Conservation (phyloP, 192 early-diverging fungal species). For the Allomyces arbusculus region DNA sequence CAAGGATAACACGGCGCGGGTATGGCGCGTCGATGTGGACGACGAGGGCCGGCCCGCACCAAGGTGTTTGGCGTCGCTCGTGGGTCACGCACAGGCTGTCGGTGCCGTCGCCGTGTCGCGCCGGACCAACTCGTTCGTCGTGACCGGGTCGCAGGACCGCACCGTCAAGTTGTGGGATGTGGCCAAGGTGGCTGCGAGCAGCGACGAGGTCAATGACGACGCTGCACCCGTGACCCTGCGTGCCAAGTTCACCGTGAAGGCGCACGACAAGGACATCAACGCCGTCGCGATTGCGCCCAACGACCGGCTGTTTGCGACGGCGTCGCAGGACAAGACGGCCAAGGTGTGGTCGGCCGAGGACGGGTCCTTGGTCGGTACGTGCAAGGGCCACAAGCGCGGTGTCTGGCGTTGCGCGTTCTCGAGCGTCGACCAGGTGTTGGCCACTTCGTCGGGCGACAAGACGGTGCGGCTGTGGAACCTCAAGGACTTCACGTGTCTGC, state of each 20-base stretch:
- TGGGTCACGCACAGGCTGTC: slow-evolving; percentile 87
- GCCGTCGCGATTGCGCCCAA: slow-evolving; percentile 74
- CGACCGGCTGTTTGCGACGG: slow-evolving; percentile 79
- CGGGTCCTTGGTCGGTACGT: slow-evolving; percentile 54
- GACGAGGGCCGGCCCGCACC: slow-evolving; percentile 15
- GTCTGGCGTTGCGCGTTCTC: slow-evolving; percentile 87
- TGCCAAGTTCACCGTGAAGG: slow-evolving; percentile 63
- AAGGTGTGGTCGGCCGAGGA: slow-evolving; percentile 77
- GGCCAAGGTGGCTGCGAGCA: slow-evolving; percentile 16
- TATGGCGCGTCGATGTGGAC: slow-evolving; percentile 56
- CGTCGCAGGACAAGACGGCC: slow-evolving; percentile 84
- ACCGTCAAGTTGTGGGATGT: slow-evolving; percentile 91
- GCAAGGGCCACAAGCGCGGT: slow-evolving; percentile 82
- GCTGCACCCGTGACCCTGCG: slow-evolving; percentile 12
- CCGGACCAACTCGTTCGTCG: slow-evolving; percentile 37
- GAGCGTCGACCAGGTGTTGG: slow-evolving; percentile 85
- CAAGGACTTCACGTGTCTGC: slow-evolving; percentile 62
- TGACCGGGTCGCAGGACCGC: slow-evolving; percentile 81
- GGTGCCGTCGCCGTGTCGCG: slow-evolving; percentile 62
- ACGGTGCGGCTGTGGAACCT: slow-evolving; percentile 89
- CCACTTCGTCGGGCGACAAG: slow-evolving; percentile 80
- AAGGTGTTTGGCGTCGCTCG: slow-evolving; percentile 42
- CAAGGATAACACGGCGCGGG: slow-evolving; percentile 66
- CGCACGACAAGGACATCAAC: slow-evolving; percentile 96
- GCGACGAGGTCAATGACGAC: slow-evolving; percentile 1